phyloP scores from a whole-genome alignment of 2,329 filamentous ascomycete species.

The Fusarium humuli region DNA sequence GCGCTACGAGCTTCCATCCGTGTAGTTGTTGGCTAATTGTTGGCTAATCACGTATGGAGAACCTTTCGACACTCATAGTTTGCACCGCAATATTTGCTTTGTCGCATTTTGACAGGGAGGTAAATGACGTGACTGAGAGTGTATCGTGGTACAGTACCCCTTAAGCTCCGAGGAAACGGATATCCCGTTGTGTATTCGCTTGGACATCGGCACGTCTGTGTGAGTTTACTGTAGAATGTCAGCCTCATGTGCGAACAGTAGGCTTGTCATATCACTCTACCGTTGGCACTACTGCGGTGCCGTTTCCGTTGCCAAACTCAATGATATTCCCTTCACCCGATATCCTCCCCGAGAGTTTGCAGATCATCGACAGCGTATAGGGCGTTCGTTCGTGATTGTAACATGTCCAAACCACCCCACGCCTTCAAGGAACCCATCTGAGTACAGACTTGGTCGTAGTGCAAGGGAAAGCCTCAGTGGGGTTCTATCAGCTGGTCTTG shows the following conservation, averaged over 20 bases:
- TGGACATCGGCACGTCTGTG: not conserved
- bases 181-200: not conserved
- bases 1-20: not conserved
- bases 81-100: not conserved
- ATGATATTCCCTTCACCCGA: conserved; percentile 1
- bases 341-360: not conserved
- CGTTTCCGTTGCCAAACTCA: conserved; percentile 20
- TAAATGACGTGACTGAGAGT: conserved; percentile 3
- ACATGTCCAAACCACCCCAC: conserved; percentile 11
- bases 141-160: conserved; percentile 7
- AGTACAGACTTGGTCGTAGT: conserved; percentile 7
- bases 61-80: not conserved
- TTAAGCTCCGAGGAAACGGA: not conserved
- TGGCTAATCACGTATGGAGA: not conserved
- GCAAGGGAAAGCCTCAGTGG: conserved; percentile 15
- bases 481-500: conserved; percentile 5
- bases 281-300: conserved; percentile 15
- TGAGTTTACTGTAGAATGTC: conserved; percentile 3
- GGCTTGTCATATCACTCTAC: conserved; percentile 7
- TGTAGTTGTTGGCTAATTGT: not conserved
- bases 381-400: not conserved
- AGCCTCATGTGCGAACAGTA: not conserved
- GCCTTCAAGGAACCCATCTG: conserved; percentile 7
- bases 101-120: conserved; percentile 5
- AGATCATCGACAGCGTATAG: conserved; percentile 6